A percentile compares a stretch with the other conserved stretches of the same genome.
Conservation (phyloP, 257 asterid genomes). For the Sherardia arvensis region DNA sequence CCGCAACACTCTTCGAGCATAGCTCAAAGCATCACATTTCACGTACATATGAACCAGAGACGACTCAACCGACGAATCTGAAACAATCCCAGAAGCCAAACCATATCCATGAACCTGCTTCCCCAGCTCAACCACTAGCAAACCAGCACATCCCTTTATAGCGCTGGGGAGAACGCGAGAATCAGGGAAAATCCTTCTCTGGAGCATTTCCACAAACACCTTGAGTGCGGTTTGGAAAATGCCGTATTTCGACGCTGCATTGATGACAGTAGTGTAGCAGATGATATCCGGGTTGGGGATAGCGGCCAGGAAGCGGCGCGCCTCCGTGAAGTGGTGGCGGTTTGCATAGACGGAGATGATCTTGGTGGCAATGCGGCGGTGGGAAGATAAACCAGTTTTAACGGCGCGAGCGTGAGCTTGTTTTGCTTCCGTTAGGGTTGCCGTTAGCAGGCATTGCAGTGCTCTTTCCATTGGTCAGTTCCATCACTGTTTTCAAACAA, state of each 20-base stretch:
- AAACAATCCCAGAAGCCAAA: conserved; percentile 42
- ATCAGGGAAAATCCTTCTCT: conserved; percentile 39
- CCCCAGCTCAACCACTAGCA: conserved; percentile 19
- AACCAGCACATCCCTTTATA: conserved; percentile 62
- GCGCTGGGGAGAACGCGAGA: conserved; percentile 56
- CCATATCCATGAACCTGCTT: conserved; percentile 66
- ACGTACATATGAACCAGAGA: conserved; percentile 60
- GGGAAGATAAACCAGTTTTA: conserved; percentile 38
- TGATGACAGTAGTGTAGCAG: conserved; percentile 49
- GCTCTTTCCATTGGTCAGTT: neutral
- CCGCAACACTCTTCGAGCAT: conserved; percentile 49
- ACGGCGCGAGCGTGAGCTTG: conserved; percentile 55
- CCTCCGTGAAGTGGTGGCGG: conserved; percentile 34
- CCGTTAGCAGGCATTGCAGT: conserved; percentile 8
- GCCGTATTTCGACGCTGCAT: conserved; percentile 48
- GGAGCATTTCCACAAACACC: conserved; percentile 41
- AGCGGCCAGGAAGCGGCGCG: conserved; percentile 33
- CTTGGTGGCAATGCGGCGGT: conserved; percentile 34
- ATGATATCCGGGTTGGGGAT: conserved; percentile 32
- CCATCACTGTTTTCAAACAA: neutral
- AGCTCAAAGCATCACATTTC: conserved; percentile 37
- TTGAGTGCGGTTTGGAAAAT: conserved; percentile 29
- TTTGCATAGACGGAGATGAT: conserved; percentile 51
- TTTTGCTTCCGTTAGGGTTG: conserved; percentile 32
- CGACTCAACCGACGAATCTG: conserved; percentile 59